Conservation (phyloP, 208 protist genomes). For the Paratrypanosoma confusum region DNA sequence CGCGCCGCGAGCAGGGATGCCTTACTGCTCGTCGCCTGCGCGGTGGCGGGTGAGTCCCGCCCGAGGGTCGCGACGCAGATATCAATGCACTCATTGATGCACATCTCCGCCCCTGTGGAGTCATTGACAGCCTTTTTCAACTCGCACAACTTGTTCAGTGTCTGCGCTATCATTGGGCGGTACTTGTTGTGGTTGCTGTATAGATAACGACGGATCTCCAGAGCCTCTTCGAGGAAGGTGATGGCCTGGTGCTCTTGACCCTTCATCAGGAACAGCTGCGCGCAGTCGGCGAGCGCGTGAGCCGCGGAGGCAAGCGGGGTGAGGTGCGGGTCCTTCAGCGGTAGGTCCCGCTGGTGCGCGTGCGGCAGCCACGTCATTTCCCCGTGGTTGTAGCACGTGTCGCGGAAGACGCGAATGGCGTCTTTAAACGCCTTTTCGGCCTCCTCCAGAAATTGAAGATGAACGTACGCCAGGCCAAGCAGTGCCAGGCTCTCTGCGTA, state of each 20-base stretch:
- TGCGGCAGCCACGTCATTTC: slow-evolving; percentile 70
- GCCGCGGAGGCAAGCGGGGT: slow-evolving; percentile 68
- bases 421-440: slow-evolving; percentile 86
- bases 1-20: slow-evolving; percentile 58
- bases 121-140: slow-evolving; percentile 75
- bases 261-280: slow-evolving; percentile 62
- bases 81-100: slow-evolving; percentile 76
- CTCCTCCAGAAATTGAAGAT: slow-evolving; percentile 80
- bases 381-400: slow-evolving; percentile 71
- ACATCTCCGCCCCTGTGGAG: slow-evolving; percentile 70
- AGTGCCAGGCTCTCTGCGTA: slow-evolving; percentile 78
- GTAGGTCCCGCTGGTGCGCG: slow-evolving; percentile 9
- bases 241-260: slow-evolving; percentile 58
- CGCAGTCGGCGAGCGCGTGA: slow-evolving; percentile 80
- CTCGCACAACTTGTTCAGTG: slow-evolving; percentile 82
- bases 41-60: slow-evolving; percentile 69
- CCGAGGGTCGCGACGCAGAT: slow-evolving; percentile 78
- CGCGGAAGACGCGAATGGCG: slow-evolving; percentile 72
- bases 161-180: slow-evolving; percentile 84
- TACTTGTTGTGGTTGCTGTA: slow-evolving; percentile 72
- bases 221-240: slow-evolving; percentile 74
- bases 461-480: slow-evolving; percentile 71
- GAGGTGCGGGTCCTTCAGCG: slow-evolving; percentile 59
- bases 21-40: slow-evolving; percentile 78
- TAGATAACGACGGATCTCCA: slow-evolving; percentile 77